Conservation (phyloP, 2,329 filamentous ascomycete species). For the Aureobasidium sp. region DNA sequence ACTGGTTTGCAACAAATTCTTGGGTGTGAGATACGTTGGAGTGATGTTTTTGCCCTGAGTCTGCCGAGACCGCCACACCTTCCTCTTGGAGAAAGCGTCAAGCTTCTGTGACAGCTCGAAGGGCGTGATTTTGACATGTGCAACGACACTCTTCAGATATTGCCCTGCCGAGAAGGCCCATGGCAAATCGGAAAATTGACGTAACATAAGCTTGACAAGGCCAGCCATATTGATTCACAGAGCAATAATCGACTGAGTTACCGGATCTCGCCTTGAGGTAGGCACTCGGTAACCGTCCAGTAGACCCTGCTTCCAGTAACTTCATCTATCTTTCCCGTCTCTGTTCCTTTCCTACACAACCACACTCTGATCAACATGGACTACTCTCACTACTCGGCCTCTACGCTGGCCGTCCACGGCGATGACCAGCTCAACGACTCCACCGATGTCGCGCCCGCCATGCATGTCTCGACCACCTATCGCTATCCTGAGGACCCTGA, state of each 20-base stretch:
- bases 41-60: not conserved
- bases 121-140: not conserved
- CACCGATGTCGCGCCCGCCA: conserved; percentile 72
- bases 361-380: not conserved
- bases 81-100: not conserved
- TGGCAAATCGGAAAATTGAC: not conserved
- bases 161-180: not conserved
- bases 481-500: conserved; percentile 67
- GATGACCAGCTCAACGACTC: conserved; percentile 26
- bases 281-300: not conserved
- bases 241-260: not conserved
- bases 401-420: conserved; percentile 26
- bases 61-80: not conserved
- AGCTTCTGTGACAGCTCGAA: not conserved
- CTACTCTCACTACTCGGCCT: conserved; percentile 17
- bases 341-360: not conserved
- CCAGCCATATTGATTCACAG: not conserved
- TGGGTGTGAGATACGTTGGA: not conserved
- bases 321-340: not conserved
- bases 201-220: not conserved
- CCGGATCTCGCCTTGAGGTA: not conserved
- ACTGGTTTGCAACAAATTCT: not conserved
- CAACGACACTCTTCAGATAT: not conserved
- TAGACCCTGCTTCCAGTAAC: not conserved
- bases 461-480: conserved; percentile 89